These are phyloP conservation scores for Candida taoyuanica DNA, from an alignment of 805 yeast genomes.

Conservation along the genomic window DNA sequence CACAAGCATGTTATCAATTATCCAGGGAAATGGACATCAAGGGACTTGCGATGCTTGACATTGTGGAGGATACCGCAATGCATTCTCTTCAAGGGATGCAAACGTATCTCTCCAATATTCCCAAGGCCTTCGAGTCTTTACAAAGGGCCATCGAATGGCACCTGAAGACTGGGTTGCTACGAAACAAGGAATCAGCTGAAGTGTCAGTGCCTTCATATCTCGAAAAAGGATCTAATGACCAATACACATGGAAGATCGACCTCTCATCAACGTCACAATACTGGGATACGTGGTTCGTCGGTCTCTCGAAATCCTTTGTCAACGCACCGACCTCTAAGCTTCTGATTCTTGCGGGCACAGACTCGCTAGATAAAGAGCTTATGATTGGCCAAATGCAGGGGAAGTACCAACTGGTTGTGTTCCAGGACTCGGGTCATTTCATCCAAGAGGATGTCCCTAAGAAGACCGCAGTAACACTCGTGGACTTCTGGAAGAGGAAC, in stretches of 20 bases:
- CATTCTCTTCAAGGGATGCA: conserved; percentile 65
- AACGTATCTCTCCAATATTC: conserved; percentile 59
- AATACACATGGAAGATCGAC: conserved; percentile 59
- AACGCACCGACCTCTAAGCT: conserved; percentile 55
- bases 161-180: conserved; percentile 45
- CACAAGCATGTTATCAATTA: conserved; percentile 41
- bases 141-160: conserved; percentile 81
- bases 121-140: conserved; percentile 48
- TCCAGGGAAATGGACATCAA: conserved; percentile 31
- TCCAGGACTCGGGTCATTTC: conserved; percentile 83
- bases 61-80: conserved; percentile 90
- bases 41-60: conserved; percentile 81
- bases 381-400: conserved; percentile 99
- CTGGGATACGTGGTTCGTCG: conserved; percentile 84
- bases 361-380: conserved; percentile 75
- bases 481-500: conserved; percentile 43
- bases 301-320: conserved; percentile 54
- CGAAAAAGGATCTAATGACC: conserved; percentile 19
- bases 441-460: conserved; percentile 88
- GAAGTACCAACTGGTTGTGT: conserved; percentile 81
- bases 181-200: conserved; percentile 56
- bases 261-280: conserved; percentile 53
- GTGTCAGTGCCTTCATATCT: conserved; percentile 77
- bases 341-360: conserved; percentile 82
- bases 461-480: conserved; percentile 53